Base-by-base conservation (phyloP, 2,329 filamentous ascomycete genomes). In the Cladophialophora chaetospira region DNA sequence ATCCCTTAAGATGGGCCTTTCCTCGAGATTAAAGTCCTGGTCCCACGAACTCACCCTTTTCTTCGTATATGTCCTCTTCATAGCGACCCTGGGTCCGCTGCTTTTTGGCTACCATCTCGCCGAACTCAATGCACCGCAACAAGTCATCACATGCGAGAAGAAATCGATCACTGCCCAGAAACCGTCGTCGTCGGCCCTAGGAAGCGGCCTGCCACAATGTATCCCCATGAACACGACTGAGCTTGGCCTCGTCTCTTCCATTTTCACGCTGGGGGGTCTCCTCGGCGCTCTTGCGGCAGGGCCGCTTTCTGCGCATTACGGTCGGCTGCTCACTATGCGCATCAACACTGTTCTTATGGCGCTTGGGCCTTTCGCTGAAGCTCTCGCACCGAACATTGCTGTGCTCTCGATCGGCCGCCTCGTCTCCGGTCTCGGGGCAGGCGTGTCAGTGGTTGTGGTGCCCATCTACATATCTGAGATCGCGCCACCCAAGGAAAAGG, bases 21-120 rank as follows among this genome's bases (percentile, higher is more conserved):
- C 44, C 11, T 35, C 61, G 5, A 60, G 57, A 25, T 36, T 64
- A 33, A 59, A 53, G 38, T 62, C 63, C 10, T 58, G 48, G 48
- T 53, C 50, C 45, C 48, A 52, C 15, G 51, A 63, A 28, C 36
- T 64, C 23, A 66, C 64, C 31, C 79, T 84, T 4, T 96, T 91
- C 73, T 84, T 97, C 66, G 70, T 94, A 67, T 83, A 90, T 68
- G 76, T 94, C 44, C 82, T 97, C 53, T 75, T 85, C 58, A 79
- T 92, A 57, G 84, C 89, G 40, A 95, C 91, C 0, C 75, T 97
- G 15, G 94, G 93, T 0, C 91, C 94, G 1, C 82, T 97, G 42
- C 91, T 97, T 68, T 99, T 97, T 70, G 94, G 94, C 61, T 97
- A 90, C 74, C 93, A 97, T 73, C 75, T 97, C 71, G 89, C 91